phyloP scores from a whole-genome alignment of 148 eudicot genomes.

The Vaccinium corymbosum region DNA sequence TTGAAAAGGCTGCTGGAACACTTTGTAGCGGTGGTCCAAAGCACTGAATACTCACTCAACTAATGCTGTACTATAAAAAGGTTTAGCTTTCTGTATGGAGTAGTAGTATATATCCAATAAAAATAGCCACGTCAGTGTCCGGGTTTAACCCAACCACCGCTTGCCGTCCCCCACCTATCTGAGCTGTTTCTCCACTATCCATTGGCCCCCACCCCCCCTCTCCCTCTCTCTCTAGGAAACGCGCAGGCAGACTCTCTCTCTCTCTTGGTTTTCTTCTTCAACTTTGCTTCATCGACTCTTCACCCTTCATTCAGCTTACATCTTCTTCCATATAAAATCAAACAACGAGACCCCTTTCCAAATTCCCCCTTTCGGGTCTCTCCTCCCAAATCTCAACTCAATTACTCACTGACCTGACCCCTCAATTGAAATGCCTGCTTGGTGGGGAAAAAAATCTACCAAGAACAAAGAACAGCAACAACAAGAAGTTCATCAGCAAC shows the following conservation, averaged over 20 bases:
- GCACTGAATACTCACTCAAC: too few relatives aligned
- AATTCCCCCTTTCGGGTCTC: neutral
- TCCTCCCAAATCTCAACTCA: neutral
- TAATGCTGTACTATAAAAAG: too few relatives aligned
- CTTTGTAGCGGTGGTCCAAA: too few relatives aligned
- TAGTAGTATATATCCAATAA: neutral
- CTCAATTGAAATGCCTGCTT: constrained; percentile 55
- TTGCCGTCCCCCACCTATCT: neutral
- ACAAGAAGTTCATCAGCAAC: neutral
- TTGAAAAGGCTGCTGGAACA: too few relatives aligned
- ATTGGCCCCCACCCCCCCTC: neutral
- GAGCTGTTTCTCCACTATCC: neutral
- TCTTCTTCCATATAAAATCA: neutral
- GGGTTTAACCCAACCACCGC: neutral
- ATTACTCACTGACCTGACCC: neutral
- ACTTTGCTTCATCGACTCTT: constrained; percentile 1
- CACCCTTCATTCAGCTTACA: neutral
- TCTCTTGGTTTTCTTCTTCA: constrained; percentile 8
- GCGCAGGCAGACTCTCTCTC: constrained; percentile 11
- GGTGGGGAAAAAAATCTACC: constrained; percentile 68
- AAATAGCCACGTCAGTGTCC: neutral
- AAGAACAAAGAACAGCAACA: constrained; percentile 41
- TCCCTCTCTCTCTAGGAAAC: constrained; percentile 8
- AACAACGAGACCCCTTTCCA: neutral
- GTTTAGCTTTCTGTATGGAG: neutral